phyloP scores from a whole-genome alignment of 2,329 filamentous ascomycete species.

The Paecilomyces sp. region DNA sequence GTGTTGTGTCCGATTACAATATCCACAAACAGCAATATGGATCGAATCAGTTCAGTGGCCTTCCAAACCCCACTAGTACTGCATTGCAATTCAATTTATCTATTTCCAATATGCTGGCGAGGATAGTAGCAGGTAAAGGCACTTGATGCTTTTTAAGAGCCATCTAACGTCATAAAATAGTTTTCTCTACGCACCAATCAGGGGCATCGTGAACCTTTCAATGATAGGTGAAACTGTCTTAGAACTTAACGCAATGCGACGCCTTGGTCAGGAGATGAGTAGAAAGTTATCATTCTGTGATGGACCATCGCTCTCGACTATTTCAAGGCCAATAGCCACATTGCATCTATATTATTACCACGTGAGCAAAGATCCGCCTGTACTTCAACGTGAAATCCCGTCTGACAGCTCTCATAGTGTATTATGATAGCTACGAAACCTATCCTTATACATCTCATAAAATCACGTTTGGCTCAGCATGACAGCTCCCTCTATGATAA shows the following conservation, averaged over 20 bases:
- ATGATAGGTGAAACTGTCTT: neutral
- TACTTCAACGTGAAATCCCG: neutral
- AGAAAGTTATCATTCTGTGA: conserved; percentile 1
- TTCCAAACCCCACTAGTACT: neutral
- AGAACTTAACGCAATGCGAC: neutral
- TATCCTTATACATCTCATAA: neutral
- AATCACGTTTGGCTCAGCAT: neutral
- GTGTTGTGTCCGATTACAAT: neutral
- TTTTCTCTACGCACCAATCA: neutral
- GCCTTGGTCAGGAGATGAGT: conserved; percentile 1
- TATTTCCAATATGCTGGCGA: conserved; percentile 1
- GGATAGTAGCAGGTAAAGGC: neutral
- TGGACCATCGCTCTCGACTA: neutral
- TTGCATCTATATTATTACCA: conserved; percentile 5
- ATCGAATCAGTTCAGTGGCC: neutral
- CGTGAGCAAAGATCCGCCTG: neutral
- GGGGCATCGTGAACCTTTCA: neutral
- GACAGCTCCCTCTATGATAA: neutral
- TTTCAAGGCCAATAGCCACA: conserved; percentile 4
- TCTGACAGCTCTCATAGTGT: neutral
- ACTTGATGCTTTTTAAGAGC: neutral
- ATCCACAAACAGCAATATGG: neutral
- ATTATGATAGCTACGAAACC: neutral
- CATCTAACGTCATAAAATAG: neutral
- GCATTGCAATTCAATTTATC: neutral